These are phyloP conservation scores for Polychytrium aggregatum DNA, from an alignment of 192 early-diverging fungal genomes.

Conservation along the genomic window DNA sequence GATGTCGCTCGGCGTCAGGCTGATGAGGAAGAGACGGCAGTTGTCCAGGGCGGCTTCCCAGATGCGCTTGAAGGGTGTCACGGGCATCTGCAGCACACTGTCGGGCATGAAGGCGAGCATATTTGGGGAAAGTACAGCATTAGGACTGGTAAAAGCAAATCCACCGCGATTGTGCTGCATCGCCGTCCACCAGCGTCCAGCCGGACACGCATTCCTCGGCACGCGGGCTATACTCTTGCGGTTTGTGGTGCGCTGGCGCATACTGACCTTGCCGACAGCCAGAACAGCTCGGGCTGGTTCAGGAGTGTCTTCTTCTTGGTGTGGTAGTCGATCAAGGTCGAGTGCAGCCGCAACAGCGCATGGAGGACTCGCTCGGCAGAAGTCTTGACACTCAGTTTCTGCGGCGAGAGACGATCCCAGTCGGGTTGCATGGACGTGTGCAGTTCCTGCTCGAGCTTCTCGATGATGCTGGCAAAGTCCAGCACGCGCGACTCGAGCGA, in stretches of 20 bases:
- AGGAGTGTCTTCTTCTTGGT: slow-evolving; percentile 6
- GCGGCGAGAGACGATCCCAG: slow-evolving; percentile 6
- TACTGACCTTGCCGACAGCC: slow-evolving; percentile 20
- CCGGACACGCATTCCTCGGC: no score
- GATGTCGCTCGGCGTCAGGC: background rate
- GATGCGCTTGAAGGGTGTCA: slow-evolving; percentile 5
- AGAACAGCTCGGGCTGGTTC: slow-evolving; percentile 18
- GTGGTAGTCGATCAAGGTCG: slow-evolving; percentile 12
- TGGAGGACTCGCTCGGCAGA: slow-evolving; percentile 9
- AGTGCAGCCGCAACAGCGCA: slow-evolving; percentile 15
- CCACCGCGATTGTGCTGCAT: no score
- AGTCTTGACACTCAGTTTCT: slow-evolving; percentile 1
- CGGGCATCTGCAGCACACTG: slow-evolving; percentile 24
- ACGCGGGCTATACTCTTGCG: no score
- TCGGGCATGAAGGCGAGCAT: background rate
- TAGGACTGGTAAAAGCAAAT: no score
- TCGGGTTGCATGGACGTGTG: background rate
- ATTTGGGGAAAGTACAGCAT: no score
- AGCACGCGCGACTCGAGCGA: slow-evolving; percentile 14
- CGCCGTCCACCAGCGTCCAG: no score
- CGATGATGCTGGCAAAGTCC: slow-evolving; percentile 21
- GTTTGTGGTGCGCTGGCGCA: no score
- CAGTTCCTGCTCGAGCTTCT: slow-evolving; percentile 4
- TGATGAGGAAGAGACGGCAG: slow-evolving; percentile 14
- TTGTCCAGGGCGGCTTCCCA: slow-evolving; percentile 16